Conservation (phyloP, 441 rosid species). For the Bruguiera hainesii region DNA sequence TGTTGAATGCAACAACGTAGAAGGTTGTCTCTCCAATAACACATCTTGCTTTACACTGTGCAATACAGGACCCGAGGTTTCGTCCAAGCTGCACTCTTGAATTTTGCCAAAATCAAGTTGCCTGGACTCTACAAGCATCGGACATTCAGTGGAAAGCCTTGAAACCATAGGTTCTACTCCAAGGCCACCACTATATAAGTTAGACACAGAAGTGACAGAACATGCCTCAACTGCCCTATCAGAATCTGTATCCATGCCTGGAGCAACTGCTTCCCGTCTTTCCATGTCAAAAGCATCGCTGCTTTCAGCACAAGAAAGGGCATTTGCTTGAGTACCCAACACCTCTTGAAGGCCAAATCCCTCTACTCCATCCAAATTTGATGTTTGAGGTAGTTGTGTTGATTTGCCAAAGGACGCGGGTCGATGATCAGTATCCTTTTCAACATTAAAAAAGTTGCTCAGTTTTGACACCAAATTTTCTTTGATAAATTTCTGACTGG, state of each 20-base stretch:
- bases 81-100: conserved; percentile 29
- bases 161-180: conserved; percentile 27
- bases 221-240: conserved; percentile 7
- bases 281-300: conserved; percentile 13
- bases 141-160: conserved; percentile 26
- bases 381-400: conserved; percentile 13
- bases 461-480: conserved; percentile 8
- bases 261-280: conserved; percentile 17
- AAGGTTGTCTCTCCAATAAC: conserved; percentile 22
- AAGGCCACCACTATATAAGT: conserved; percentile 22
- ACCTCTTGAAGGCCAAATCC: conserved; percentile 24
- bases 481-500: conserved; percentile 1
- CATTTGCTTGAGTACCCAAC: conserved; percentile 17
- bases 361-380: conserved; percentile 18
- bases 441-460: conserved; percentile 8
- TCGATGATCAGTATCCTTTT: conserved; percentile 12
- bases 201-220: conserved; percentile 30
- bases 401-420: conserved; percentile 16
- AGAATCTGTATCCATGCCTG: conserved; percentile 6
- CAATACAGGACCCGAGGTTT: conserved; percentile 23
- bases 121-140: conserved; percentile 37
- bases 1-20: conserved; percentile 21
- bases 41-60: conserved; percentile 27
- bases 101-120: conserved; percentile 46
- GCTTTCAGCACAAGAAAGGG: conserved; percentile 21